Evolutionary conservation across 352 stramenopile species (phyloP).

Genomic region (Pythium scleroteichum): DNA sequence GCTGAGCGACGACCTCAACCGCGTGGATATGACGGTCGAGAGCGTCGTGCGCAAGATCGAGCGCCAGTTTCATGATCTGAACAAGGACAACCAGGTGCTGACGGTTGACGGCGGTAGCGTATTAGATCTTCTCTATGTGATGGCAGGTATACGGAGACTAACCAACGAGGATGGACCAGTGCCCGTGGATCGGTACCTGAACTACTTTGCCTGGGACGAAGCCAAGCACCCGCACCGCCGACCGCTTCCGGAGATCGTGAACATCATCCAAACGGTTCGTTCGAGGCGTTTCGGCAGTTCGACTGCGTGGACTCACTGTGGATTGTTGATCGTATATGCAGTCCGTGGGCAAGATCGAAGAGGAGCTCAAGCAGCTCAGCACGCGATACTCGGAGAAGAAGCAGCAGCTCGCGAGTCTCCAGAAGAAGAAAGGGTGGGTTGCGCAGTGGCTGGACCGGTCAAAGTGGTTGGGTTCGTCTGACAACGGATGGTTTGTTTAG

Average conservation of each 20-base stretch:
- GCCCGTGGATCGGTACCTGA: constrained; percentile 93
- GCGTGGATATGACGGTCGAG: constrained; percentile 95
- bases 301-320: too few species aligned
- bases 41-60: constrained; percentile 97
- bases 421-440: constrained; percentile 91
- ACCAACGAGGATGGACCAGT: constrained; percentile 46
- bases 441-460: neutral
- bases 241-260: constrained; percentile 95
- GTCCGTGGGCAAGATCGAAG: constrained; percentile 94
- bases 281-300: too few species aligned
- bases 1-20: constrained; percentile 93
- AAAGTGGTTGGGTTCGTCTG: neutral
- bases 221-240: constrained; percentile 97
- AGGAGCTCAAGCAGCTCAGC: constrained; percentile 96
- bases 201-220: constrained; percentile 98
- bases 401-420: constrained; percentile 83
- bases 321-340: constrained; percentile 22
- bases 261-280: constrained; percentile 90
- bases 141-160: neutral
- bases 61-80: constrained; percentile 94
- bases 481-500: constrained; percentile 25
- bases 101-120: constrained; percentile 84
- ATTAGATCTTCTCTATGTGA: neutral
- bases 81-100: constrained; percentile 81
- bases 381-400: constrained; percentile 95